Conservation (phyloP, 768 basidiomycete genomes). For the Lentinula raphanica region DNA sequence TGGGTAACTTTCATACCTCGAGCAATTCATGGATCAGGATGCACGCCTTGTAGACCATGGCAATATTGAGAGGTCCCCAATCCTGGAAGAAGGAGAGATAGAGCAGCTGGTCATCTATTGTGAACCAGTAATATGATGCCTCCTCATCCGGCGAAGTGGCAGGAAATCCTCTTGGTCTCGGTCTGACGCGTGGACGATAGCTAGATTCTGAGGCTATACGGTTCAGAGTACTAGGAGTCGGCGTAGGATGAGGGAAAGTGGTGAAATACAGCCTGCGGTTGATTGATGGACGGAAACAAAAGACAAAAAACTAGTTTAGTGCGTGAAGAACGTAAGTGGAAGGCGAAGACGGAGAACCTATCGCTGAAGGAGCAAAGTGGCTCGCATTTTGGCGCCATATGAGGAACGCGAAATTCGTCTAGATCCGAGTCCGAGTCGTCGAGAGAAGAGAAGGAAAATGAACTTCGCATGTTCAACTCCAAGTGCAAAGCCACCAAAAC, state of each 20-base stretch:
- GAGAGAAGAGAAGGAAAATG: constrained; percentile 11
- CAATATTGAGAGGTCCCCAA: constrained; percentile 87
- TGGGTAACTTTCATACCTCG: constrained; percentile 47
- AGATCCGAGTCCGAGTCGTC: constrained; percentile 12
- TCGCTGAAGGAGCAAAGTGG: constrained; percentile 77
- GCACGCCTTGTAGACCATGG: constrained; percentile 92
- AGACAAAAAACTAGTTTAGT: constrained; percentile 7
- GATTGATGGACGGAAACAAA: constrained; percentile 7
- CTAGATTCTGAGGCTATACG: constrained; percentile 43
- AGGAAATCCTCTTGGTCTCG: constrained; percentile 52
- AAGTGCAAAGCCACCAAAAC: not conserved
- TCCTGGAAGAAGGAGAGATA: constrained; percentile 95
- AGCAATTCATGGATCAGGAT: constrained; percentile 87
- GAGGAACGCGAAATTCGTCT: constrained; percentile 16
- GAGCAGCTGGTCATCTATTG: constrained; percentile 85
- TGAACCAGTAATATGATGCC: constrained; percentile 83
- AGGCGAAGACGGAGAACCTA: constrained; percentile 41
- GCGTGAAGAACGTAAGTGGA: constrained; percentile 7
- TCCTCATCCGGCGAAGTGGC: constrained; percentile 68
- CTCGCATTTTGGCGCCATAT: constrained; percentile 57
- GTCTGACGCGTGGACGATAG: constrained; percentile 58
- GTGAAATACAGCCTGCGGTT: constrained; percentile 75
- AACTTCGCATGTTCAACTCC: constrained; percentile 8
- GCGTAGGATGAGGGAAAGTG: constrained; percentile 76
- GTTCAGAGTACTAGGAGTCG: constrained; percentile 62